Percentiles rank a stretch among this genome's conserved stretches.
Conservation (phyloP, 2,329 filamentous ascomycete genomes). For the Claviceps pazoutovae region DNA sequence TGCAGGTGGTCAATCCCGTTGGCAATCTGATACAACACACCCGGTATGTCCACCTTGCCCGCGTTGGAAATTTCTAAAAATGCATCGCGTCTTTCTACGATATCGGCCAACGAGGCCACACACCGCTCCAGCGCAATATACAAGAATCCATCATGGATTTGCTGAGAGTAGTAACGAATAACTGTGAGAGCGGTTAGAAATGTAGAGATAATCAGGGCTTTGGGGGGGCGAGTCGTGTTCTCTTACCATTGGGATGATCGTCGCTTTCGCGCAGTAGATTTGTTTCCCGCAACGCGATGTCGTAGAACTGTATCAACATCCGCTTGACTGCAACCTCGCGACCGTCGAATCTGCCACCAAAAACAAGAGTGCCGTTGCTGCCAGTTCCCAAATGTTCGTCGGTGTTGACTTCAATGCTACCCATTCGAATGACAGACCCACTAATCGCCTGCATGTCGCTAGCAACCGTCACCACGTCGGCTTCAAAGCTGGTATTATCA, state of each 20-base stretch:
- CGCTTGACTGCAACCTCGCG: constrained; percentile 90
- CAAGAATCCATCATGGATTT: constrained; percentile 75
- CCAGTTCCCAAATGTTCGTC: constrained; percentile 58
- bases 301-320: constrained; percentile 91
- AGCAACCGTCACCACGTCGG: constrained; percentile 45
- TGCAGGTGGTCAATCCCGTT: constrained; percentile 82
- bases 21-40: constrained; percentile 77
- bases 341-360: constrained; percentile 85
- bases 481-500: constrained; percentile 38
- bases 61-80: constrained; percentile 57
- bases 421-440: constrained; percentile 45
- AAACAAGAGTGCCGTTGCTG: constrained; percentile 94
- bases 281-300: constrained; percentile 89
- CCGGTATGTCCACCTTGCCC: constrained; percentile 61
- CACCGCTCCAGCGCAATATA: constrained; percentile 95
- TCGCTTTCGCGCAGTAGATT: constrained; percentile 83
- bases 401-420: constrained; percentile 49
- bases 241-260: constrained; percentile 71
- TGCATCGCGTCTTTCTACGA: constrained; percentile 61
- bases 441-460: constrained; percentile 46
- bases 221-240: neutral
- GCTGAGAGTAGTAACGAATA: constrained; percentile 89
- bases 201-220: too few relatives aligned
- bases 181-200: constrained; percentile 35
- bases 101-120: constrained; percentile 81